Percentiles rank a stretch among this genome's conserved stretches.
phyloP scores from a whole-genome alignment of 768 basidiomycete genomes.

The Russula olivacea region DNA sequence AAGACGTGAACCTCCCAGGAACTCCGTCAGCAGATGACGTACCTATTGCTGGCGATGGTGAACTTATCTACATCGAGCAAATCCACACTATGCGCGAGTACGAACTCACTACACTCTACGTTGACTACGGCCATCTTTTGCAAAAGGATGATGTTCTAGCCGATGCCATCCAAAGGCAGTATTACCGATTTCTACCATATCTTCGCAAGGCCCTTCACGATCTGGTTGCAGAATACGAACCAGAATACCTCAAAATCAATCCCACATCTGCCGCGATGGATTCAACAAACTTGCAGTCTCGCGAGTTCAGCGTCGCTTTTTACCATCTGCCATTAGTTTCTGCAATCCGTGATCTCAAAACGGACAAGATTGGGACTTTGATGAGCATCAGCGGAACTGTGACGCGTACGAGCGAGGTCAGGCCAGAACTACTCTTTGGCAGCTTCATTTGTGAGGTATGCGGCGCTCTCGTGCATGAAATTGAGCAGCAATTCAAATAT shows the following conservation, averaged over 20 bases:
- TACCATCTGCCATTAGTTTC: conserved; percentile 91
- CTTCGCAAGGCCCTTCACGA: conserved; percentile 86
- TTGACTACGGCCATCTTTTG: conserved; percentile 89
- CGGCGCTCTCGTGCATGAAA: conserved; percentile 77
- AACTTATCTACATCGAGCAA: conserved; percentile 84
- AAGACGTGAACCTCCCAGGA: conserved; percentile 68
- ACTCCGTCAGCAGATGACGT: conserved; percentile 72
- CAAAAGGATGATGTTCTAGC: conserved; percentile 90
- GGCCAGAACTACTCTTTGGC: conserved; percentile 90
- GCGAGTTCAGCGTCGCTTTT: conserved; percentile 94
- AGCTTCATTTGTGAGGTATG: conserved; percentile 93
- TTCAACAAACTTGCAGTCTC: conserved; percentile 80
- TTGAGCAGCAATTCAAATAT: conserved; percentile 99
- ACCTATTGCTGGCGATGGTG: conserved; percentile 50
- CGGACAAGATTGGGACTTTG: conserved; percentile 89
- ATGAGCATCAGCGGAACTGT: conserved; percentile 97
- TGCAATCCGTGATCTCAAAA: conserved; percentile 89
- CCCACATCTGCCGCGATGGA: conserved; percentile 82
- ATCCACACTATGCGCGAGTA: conserved; percentile 94
- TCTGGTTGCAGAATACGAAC: conserved; percentile 83
- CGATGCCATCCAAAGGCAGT: conserved; percentile 87
- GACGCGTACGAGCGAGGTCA: conserved; percentile 93
- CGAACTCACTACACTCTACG: conserved; percentile 91
- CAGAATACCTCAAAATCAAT: conserved; percentile 93
- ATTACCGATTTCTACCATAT: conserved; percentile 95